Percentiles rank a stretch among this genome's conserved stretches.
Conservation (phyloP, 2,329 filamentous ascomycete genomes). For the Fusarium agapanthi region DNA sequence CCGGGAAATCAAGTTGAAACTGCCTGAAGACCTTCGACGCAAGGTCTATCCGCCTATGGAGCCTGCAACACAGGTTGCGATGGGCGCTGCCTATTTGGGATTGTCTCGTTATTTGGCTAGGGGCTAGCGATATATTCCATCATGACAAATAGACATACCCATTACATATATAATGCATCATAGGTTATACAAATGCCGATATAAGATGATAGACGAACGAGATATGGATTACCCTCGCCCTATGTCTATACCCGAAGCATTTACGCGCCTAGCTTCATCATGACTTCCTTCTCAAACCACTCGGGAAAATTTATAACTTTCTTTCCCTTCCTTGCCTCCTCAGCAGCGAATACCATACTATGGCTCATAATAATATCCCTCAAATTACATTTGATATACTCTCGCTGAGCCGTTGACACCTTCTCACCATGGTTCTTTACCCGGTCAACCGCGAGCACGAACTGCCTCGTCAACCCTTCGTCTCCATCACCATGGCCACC, state of each 20-base stretch:
- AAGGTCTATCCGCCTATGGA: background rate
- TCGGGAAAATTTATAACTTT: background rate
- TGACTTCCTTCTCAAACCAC: background rate
- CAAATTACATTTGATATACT: background rate
- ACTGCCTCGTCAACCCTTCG: background rate
- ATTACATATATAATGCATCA: background rate
- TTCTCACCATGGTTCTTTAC: background rate
- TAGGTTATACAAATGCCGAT: background rate
- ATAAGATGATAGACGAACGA: background rate
- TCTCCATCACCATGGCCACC: background rate
- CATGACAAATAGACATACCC: accelerated
- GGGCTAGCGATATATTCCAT: accelerated
- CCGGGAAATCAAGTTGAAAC: background rate
- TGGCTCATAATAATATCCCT: background rate
- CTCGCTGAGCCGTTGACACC: background rate
- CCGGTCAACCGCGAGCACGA: background rate
- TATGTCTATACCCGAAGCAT: accelerated
- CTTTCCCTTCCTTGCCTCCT: background rate
- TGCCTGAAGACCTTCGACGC: accelerated
- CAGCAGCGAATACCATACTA: background rate
- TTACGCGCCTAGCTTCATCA: background rate
- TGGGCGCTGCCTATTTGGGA: background rate
- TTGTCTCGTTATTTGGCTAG: background rate
- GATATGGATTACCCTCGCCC: accelerated
- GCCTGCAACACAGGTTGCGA: background rate